These are phyloP conservation scores for Porpolomopsis calyptriformis DNA, from an alignment of 768 basidiomycete genomes.

Conservation along the genomic window DNA sequence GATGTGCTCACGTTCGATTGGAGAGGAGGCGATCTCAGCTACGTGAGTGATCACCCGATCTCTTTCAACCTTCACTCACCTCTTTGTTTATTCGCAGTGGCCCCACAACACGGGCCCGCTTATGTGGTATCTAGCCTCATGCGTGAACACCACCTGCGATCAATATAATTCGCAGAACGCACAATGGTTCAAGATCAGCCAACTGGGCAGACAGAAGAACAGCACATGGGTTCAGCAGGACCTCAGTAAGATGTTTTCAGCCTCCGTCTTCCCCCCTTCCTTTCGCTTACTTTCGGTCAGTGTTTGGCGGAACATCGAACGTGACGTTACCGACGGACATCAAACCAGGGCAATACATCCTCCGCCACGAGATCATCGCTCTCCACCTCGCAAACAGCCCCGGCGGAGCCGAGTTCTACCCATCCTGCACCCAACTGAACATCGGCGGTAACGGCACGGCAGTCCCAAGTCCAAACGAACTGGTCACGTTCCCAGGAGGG, in stretches of 20 bases:
- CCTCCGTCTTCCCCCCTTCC: not conserved
- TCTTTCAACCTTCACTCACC: no score
- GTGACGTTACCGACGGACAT: conserved; percentile 41
- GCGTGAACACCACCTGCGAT: conserved; percentile 45
- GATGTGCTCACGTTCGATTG: conserved; percentile 46
- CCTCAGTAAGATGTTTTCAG: conserved; percentile 32
- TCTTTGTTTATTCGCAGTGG: no score
- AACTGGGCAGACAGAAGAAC: conserved; percentile 33
- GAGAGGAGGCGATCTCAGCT: conserved; percentile 32
- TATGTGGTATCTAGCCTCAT: conserved; percentile 65
- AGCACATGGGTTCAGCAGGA: conserved; percentile 44
- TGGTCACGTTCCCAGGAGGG: conserved; percentile 61
- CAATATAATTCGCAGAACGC: conserved; percentile 47
- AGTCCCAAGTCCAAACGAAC: conserved; percentile 33
- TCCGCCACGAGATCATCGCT: conserved; percentile 74
- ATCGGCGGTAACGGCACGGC: conserved; percentile 47
- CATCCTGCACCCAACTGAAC: conserved; percentile 51
- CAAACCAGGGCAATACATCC: conserved; percentile 58
- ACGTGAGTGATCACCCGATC: no score
- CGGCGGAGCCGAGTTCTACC: conserved; percentile 75
- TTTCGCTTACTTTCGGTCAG: conserved; percentile 15
- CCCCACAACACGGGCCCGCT: conserved; percentile 42
- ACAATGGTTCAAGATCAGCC: conserved; percentile 66
- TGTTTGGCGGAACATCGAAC: conserved; percentile 30
- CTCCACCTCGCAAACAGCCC: conserved; percentile 48